A percentile compares a stretch with the other conserved stretches of the same genome.
Conservation (phyloP, 495 filamentous ascomycete species). For the Parmelia sp. region DNA sequence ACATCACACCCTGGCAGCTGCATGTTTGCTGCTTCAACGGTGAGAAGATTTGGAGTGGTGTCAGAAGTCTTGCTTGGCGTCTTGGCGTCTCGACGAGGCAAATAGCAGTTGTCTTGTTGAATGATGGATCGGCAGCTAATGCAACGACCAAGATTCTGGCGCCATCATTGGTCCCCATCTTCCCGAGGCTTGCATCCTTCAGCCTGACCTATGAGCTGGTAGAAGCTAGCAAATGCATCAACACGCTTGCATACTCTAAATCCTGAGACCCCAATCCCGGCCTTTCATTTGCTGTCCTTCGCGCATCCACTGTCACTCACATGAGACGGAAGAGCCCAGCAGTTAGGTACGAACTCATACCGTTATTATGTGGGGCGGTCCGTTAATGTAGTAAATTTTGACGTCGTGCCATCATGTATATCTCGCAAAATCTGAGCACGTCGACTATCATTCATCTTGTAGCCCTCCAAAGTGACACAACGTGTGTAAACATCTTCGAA, state of each 20-base stretch:
- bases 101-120: not conserved
- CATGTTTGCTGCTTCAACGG: not conserved
- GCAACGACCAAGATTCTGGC: conserved; percentile 2
- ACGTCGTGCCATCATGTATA: conserved; percentile 15
- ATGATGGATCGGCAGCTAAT: conserved; percentile 15
- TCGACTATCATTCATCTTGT: not conserved
- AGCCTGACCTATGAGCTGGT: conserved; percentile 16
- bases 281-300: conserved; percentile 26
- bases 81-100: not conserved
- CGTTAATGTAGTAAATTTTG: conserved; percentile 25
- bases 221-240: not conserved
- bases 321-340: conserved; percentile 22
- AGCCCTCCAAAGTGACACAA: conserved; percentile 4
- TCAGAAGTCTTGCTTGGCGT: not conserved
- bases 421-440: not conserved
- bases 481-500: not conserved
- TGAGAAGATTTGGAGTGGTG: not conserved
- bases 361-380: conserved; percentile 1
- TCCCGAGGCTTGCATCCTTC: conserved; percentile 7
- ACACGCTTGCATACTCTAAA: conserved; percentile 16
- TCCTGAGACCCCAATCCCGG: conserved; percentile 15
- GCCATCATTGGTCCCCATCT: conserved; percentile 12
- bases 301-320: conserved; percentile 24
- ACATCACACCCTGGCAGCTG: too few relatives aligned
- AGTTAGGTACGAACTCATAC: conserved; percentile 20